Base-by-base conservation (phyloP, 768 basidiomycete species). In the Cystofilobasidium bisporidii region DNA sequence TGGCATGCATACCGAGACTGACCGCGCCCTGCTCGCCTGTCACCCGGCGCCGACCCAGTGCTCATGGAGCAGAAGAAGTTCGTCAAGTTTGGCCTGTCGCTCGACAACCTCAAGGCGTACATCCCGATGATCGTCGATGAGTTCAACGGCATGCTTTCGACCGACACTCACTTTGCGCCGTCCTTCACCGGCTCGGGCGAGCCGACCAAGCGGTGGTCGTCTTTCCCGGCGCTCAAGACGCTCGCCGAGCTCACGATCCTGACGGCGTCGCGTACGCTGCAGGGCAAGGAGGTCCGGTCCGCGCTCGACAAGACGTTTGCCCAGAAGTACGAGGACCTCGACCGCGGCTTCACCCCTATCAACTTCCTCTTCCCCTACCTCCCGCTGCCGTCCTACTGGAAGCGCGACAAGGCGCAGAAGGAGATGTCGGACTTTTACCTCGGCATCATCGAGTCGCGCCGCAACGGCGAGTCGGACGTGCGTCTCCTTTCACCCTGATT, bases 61-160 rank as follows among this genome's bases (percentile, higher is more conserved):
- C 86, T 99, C 78, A 98, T 99, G 93, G 92, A 99, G 74, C 96
- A 99, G 77, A 99, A 99, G 82, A 88, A 87, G 56, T 70, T 56
- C 17, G 77, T 98, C 78, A 99, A 99, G 80, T 86, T 91, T 70
- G 93, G 96, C 28, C 84, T 99, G 26, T 89, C 91, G 15, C 85
- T 84, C 17, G 93, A 98, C 32, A 93, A 93, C 77, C 85, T 99
- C 77, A 84, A 86, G 50, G 81, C 85, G 36, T 98, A 99, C 75
- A 81, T 83, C 58, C 84, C 85, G 60, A 86, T 89, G 83, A 86
- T 90, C 65, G 85, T 77, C 47, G 73, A 78, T 33, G 79, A 80
- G 68, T 83, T 88, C 45, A 82, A 85, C 43, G 80, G 86, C 36
- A 91, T 86, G 77, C 79, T 94, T 77, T 78, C 78, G 45, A 80